Conservation (phyloP, 2,329 filamentous ascomycete species). For the Seiridium cupressi region DNA sequence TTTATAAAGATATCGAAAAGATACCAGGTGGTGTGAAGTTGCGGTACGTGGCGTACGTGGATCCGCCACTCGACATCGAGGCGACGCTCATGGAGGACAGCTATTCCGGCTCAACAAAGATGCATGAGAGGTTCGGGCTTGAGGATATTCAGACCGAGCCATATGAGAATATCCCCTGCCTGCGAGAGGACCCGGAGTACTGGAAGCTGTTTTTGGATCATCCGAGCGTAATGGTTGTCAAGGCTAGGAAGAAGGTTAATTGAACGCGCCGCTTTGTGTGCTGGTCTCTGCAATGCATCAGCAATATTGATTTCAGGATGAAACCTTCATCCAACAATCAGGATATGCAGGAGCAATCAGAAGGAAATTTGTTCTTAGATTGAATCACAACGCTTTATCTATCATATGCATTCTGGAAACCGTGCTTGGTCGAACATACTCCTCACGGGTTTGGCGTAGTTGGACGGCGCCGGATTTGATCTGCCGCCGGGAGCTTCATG, state of each 20-base stretch:
- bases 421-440: no score
- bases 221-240: constrained; percentile 17
- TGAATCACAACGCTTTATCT: no score
- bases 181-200: constrained; percentile 18
- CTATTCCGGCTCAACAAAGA: constrained; percentile 18
- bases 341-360: no score
- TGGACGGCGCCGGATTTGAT: no score
- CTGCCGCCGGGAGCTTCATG: no score
- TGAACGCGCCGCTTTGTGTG: not conserved
- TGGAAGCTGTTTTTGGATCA: constrained; percentile 22
- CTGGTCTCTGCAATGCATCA: no score
- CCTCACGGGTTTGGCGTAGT: no score
- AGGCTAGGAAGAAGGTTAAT: constrained; percentile 13
- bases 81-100: constrained; percentile 17
- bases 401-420: no score
- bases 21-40: constrained; percentile 19
- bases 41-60: constrained; percentile 10
- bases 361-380: no score
- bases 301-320: no score
- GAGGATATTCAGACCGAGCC: constrained; percentile 18
- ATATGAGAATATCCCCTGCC: constrained; percentile 15
- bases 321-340: no score
- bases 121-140: constrained; percentile 20
- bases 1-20: constrained; percentile 13
- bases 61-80: constrained; percentile 15